These are phyloP conservation scores for Forsythia viridissima DNA, from an alignment of 257 asterid genomes.

Conservation along the genomic window DNA sequence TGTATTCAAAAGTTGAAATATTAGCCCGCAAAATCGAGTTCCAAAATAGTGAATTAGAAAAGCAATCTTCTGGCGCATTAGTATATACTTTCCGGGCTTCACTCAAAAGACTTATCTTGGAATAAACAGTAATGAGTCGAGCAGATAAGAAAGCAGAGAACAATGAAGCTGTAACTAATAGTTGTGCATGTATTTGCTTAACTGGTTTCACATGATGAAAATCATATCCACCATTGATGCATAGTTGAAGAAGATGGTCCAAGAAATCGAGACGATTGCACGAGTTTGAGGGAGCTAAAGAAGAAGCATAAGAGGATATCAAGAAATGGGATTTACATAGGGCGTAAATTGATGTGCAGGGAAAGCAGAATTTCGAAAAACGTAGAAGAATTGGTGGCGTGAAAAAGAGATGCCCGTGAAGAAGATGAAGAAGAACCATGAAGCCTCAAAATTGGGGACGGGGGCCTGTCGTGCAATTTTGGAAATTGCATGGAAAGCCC, in stretches of 20 bases:
- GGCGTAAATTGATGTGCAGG: background rate
- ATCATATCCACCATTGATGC: constrained; percentile 21
- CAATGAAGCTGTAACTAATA: constrained; percentile 34
- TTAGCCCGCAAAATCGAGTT: constrained; percentile 66
- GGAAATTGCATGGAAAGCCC: too few species aligned
- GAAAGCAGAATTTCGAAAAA: constrained; percentile 5
- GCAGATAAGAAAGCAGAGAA: constrained; percentile 57
- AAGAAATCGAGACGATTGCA: constrained; percentile 38
- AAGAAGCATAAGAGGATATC: background rate
- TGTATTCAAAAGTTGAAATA: constrained; percentile 31
- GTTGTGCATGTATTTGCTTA: constrained; percentile 59
- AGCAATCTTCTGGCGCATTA: constrained; percentile 28
- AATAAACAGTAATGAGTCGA: constrained; percentile 49
- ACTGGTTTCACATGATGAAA: constrained; percentile 34
- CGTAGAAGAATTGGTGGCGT: background rate
- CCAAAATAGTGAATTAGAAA: constrained; percentile 53
- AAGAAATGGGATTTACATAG: constrained; percentile 9
- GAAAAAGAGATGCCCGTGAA: constrained; percentile 23
- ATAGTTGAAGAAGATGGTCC: constrained; percentile 50
- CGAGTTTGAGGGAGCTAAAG: constrained; percentile 13
- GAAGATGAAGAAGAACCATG: constrained; percentile 29
- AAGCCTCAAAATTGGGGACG: constrained; percentile 23
- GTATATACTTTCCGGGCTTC: constrained; percentile 67
- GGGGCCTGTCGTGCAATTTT: too few species aligned
- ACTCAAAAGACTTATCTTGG: constrained; percentile 38